phyloP scores from a whole-genome alignment of 495 filamentous ascomycete species.

The Penicillium lividum region DNA sequence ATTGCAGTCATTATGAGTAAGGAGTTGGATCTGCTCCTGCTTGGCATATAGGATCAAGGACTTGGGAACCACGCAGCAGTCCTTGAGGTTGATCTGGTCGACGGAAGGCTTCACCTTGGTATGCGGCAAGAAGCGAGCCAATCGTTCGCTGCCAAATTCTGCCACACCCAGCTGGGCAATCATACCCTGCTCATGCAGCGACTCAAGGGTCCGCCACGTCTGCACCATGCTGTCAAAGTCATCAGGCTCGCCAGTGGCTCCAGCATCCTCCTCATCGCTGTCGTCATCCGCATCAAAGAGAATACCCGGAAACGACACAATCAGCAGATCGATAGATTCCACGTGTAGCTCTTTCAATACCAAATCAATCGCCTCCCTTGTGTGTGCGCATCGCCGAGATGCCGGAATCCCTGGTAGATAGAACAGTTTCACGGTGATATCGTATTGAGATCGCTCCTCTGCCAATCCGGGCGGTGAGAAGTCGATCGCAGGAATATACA shows the following conservation, averaged over 20 bases:
- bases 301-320: constrained; percentile 90
- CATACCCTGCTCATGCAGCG: constrained; percentile 66
- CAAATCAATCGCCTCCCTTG: constrained; percentile 71
- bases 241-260: constrained; percentile 55
- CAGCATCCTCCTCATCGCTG: constrained; percentile 65
- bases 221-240: constrained; percentile 67
- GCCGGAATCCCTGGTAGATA: constrained; percentile 73
- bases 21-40: constrained; percentile 77
- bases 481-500: constrained; percentile 78
- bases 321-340: constrained; percentile 78
- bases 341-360: constrained; percentile 78
- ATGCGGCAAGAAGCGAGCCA: constrained; percentile 64
- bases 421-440: constrained; percentile 93
- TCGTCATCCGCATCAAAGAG: constrained; percentile 92
- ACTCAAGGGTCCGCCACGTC: constrained; percentile 73
- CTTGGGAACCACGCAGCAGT: constrained; percentile 95
- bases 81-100: constrained; percentile 95
- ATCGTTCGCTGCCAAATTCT: constrained; percentile 84
- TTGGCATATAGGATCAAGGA: constrained; percentile 84
- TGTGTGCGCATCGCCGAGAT: constrained; percentile 62
- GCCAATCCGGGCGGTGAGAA: constrained; percentile 67
- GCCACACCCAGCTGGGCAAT: constrained; percentile 78
- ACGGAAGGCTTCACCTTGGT: constrained; percentile 77
- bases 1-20: constrained; percentile 93
- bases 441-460: constrained; percentile 79